These are phyloP conservation scores for Ophiocytium majus DNA, from an alignment of 352 stramenopile genomes.

Conservation along the genomic window DNA sequence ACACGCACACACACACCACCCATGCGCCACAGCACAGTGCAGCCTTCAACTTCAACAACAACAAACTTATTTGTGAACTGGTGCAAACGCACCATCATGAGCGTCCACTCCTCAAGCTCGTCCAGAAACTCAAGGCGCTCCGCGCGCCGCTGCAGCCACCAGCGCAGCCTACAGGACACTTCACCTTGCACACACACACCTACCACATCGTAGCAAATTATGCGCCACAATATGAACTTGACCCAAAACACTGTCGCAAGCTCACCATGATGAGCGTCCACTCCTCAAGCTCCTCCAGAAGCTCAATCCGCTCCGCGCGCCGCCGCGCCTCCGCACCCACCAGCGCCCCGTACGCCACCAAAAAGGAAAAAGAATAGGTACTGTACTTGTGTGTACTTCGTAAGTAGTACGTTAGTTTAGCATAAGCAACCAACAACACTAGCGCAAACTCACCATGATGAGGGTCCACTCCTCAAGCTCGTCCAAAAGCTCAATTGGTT, in stretches of 20 bases:
- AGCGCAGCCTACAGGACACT: background rate
- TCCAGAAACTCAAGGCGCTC: slow-evolving; percentile 1
- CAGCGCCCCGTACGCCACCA: slow-evolving; percentile 44
- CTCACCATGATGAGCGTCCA: slow-evolving; percentile 55
- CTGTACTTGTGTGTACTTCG: background rate
- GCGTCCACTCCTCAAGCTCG: background rate
- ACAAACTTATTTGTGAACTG: too few relatives aligned
- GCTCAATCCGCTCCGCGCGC: slow-evolving; percentile 35
- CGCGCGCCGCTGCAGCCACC: background rate
- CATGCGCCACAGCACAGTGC: background rate
- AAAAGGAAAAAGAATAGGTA: background rate
- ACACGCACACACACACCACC: background rate
- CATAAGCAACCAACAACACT: too few relatives aligned
- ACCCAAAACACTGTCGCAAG: too few relatives aligned
- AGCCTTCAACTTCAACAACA: background rate
- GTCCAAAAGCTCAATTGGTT: slow-evolving; percentile 48
- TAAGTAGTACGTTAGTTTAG: background rate
- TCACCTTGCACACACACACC: background rate
- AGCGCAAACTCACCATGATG: background rate
- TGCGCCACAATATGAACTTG: too few relatives aligned
- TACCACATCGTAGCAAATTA: background rate
- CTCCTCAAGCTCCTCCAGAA: slow-evolving; percentile 49
- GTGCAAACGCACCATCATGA: background rate
- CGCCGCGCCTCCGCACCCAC: slow-evolving; percentile 16
- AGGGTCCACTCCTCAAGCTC: slow-evolving; percentile 14